These are phyloP conservation scores for Trametes villosa DNA, from an alignment of 768 basidiomycete genomes.

Conservation along the genomic window DNA sequence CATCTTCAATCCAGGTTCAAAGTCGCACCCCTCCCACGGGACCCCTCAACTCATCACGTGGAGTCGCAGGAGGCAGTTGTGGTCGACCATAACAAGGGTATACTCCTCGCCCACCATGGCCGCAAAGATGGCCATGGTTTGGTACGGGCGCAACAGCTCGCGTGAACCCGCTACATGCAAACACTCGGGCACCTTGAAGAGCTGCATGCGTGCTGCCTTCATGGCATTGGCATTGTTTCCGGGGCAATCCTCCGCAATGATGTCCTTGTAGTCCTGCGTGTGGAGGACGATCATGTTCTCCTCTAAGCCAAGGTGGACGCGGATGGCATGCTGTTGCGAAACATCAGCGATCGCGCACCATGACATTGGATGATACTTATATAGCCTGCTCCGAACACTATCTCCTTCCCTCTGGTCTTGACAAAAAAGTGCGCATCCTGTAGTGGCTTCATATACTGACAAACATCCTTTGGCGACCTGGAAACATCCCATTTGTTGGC, in stretches of 20 bases:
- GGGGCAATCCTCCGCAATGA: neutral
- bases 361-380: neutral
- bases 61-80: neutral
- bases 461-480: neutral
- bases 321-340: neutral
- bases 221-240: neutral
- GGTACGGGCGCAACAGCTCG: neutral
- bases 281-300: neutral
- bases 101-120: neutral
- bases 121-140: neutral
- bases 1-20: neutral
- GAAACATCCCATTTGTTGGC: neutral
- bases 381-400: neutral
- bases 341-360: neutral
- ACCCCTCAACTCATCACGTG: neutral
- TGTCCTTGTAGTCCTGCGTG: neutral
- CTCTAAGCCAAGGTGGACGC: neutral
- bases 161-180: neutral
- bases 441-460: neutral
- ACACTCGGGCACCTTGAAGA: neutral
- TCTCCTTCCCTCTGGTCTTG: slow-evolving; percentile 1
- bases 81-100: neutral
- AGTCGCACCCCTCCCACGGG: neutral
- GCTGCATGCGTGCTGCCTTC: neutral
- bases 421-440: neutral